Percentiles rank a stretch among this genome's conserved stretches.
Evolutionary conservation across 192 early-diverging fungal species (phyloP).

Genomic region (Backusella tuberculispora): DNA sequence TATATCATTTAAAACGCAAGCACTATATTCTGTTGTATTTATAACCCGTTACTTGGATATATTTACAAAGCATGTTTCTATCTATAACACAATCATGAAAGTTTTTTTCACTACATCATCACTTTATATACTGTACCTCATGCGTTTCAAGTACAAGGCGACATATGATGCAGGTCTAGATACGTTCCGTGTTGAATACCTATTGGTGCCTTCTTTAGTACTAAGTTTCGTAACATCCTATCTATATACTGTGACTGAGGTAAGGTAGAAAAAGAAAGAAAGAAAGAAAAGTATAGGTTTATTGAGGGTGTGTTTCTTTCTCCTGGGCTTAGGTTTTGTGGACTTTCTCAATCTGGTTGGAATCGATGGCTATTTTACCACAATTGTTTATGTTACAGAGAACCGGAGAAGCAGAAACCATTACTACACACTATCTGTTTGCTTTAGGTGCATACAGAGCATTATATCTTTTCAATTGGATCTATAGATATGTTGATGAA

Average conservation of each 20-base stretch:
- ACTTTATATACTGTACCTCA: slow-evolving; percentile 89
- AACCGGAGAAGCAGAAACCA: slow-evolving; percentile 98
- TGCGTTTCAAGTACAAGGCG: slow-evolving; percentile 83
- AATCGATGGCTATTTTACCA: slow-evolving; percentile 96
- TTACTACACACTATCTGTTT: slow-evolving; percentile 99
- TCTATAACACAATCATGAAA: slow-evolving; percentile 98
- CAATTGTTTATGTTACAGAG: slow-evolving; percentile 98
- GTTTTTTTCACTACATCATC: slow-evolving; percentile 89
- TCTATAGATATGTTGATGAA: slow-evolving; percentile 74
- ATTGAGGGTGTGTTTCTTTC: slow-evolving; percentile 79
- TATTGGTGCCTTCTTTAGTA: slow-evolving; percentile 71
- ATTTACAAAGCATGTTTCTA: slow-evolving; percentile 68
- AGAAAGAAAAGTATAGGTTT: slow-evolving; percentile 52
- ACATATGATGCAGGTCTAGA: slow-evolving; percentile 94
- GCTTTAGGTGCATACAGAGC: slow-evolving; percentile 92
- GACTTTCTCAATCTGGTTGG: slow-evolving; percentile 97
- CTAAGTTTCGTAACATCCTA: slow-evolving; percentile 80
- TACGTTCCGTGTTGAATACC: slow-evolving; percentile 89
- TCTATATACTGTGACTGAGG: slow-evolving; percentile 71
- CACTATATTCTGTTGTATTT: slow-evolving; percentile 90
- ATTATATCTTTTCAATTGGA: slow-evolving; percentile 92
- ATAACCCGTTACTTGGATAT: slow-evolving; percentile 93
- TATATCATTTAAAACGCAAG: slow-evolving; percentile 99
- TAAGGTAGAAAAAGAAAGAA: slow-evolving; percentile 49
- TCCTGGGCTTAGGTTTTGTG: slow-evolving; percentile 93